Conservation (phyloP, 257 asterid genomes). For the Leonotis leonurus region DNA sequence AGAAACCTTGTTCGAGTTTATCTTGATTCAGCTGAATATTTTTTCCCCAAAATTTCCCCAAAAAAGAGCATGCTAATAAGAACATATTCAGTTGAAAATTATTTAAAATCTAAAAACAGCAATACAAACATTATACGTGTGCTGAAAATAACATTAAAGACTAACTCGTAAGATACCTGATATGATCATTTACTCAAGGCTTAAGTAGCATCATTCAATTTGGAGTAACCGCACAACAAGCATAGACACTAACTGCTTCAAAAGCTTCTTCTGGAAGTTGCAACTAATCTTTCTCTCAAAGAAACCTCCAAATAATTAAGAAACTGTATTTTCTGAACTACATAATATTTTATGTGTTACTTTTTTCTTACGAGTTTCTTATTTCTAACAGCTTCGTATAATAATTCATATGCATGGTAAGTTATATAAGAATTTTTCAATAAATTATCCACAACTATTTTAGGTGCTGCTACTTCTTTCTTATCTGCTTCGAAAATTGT, state of each 20-base stretch:
- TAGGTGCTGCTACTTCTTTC: slow-evolving; percentile 76
- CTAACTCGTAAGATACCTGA: slow-evolving; percentile 18
- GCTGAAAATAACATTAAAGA: slow-evolving; percentile 8
- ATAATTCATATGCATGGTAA: slow-evolving; percentile 62
- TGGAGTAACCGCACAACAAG: slow-evolving; percentile 6
- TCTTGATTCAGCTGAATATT: too few relatives aligned
- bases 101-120: slow-evolving; percentile 13
- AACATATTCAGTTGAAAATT: slow-evolving; percentile 7
- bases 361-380: slow-evolving; percentile 53
- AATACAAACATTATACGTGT: neutral
- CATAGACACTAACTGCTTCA: neutral
- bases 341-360: slow-evolving; percentile 3
- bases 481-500: slow-evolving; percentile 67
- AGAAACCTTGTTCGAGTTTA: too few relatives aligned
- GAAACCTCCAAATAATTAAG: slow-evolving; percentile 8
- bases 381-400: slow-evolving; percentile 68
- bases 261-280: slow-evolving; percentile 15
- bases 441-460: slow-evolving; percentile 76
- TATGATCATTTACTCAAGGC: slow-evolving; percentile 7
- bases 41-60: too few relatives aligned
- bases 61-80: neutral
- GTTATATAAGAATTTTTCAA: slow-evolving; percentile 63
- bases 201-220: neutral
- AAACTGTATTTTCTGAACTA: slow-evolving; percentile 10
- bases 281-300: slow-evolving; percentile 1